Base-by-base conservation (phyloP, 2,329 filamentous ascomycete genomes). In the Mycogone perniciosa region DNA sequence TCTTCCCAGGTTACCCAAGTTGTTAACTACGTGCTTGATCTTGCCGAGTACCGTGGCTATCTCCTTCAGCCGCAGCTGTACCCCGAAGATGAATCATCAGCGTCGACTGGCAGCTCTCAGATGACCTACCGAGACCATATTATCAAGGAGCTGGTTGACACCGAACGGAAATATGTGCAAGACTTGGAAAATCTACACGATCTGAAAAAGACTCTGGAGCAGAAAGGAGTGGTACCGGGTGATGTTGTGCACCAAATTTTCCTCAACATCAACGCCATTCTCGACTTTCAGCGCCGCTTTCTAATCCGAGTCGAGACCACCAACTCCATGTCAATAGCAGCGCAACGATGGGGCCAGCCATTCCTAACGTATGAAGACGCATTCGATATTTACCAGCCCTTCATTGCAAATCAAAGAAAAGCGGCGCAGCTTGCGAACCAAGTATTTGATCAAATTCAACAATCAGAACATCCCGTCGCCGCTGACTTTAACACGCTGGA, bases 161-260 rank as follows among this genome's bases (percentile, higher is more conserved):
- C 92, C 1, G 93, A 99, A 70, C 85, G 93, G 56, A 96, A 96
- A 70, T 99, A 99, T 61, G 93, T 97, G 4, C 91, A 97, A 67
- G 93, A 99, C 72, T 73, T 99, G 48, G 92, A 97, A 67, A 92
- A 96, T 59, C 70, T 99, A 34, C 90, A 97, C 66, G 86, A 91
- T 45, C 79, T 97, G 64, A 97, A 96, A 72, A 92, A 89, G 70
- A 82, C 86, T 27, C 76, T 97, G 50, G 90, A 96, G 60, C 87
- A 95, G 64, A 90, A 86, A 58, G 90, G 90, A 35, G 82, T 89
- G 35, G 83, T 97, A 56, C 87, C 89, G 2, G 92, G 93, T 48
- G 93, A 99, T 65, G 82, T 86, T 7, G 85, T 96, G 26, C 91
- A 97, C 71, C 84, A 91, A 63, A 96, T 99, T 56, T 99, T 99